Evolutionary conservation across 2,329 filamentous ascomycete species (phyloP).

Genomic region (Xylariales sp.): DNA sequence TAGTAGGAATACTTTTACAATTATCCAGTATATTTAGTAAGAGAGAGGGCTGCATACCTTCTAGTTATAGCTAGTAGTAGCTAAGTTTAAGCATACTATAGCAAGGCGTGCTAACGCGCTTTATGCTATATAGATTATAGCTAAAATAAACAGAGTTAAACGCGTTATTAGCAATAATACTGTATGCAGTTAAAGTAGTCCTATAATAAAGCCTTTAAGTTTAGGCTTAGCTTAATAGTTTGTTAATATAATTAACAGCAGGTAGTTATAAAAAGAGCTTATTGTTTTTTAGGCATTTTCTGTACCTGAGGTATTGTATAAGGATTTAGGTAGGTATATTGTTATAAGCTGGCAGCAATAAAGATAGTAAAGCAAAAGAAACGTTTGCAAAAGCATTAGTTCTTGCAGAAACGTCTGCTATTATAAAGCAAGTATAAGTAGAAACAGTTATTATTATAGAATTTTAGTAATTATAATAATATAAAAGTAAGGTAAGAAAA

Average conservation of each 20-base stretch:
- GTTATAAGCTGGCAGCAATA: not conserved
- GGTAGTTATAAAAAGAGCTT: slow-evolving; percentile 9
- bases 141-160: slow-evolving; percentile 14
- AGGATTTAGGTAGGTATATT: not conserved
- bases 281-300: not conserved
- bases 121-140: slow-evolving; percentile 13
- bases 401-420: no score
- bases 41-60: not conserved
- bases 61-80: slow-evolving; percentile 15
- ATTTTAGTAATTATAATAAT: no score
- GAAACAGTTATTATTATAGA: no score
- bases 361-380: not conserved
- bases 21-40: no score
- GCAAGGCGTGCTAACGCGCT: not conserved
- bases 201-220: slow-evolving; percentile 11
- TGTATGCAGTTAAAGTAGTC: slow-evolving; percentile 5
- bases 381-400: not conserved
- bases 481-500: no score
- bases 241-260: slow-evolving; percentile 6
- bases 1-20: not conserved
- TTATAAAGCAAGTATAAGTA: no score
- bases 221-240: not conserved
- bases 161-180: slow-evolving; percentile 15
- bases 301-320: slow-evolving; percentile 18
- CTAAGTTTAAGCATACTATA: slow-evolving; percentile 8